These are phyloP conservation scores for Spathaspora gorwiae DNA, from an alignment of 805 yeast genomes.

Conservation along the genomic window DNA sequence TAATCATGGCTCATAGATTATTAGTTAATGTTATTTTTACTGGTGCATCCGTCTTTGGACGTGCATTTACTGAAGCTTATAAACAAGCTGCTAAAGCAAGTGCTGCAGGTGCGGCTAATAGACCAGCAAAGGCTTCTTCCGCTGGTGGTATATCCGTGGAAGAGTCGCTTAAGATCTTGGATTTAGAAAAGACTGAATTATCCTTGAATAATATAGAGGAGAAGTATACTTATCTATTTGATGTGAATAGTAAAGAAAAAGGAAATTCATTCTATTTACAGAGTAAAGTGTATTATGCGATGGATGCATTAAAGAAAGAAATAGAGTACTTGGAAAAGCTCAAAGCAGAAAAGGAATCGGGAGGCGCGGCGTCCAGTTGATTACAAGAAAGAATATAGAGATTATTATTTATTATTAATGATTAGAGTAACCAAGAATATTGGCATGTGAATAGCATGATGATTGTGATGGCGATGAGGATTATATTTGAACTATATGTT, in stretches of 20 bases:
- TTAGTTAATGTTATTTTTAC: constrained; percentile 85
- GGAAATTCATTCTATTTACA: constrained; percentile 96
- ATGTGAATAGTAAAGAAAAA: constrained; percentile 86
- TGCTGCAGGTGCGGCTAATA: constrained; percentile 55
- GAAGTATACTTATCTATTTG: constrained; percentile 78
- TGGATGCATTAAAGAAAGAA: constrained; percentile 84
- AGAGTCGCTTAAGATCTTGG: constrained; percentile 88
- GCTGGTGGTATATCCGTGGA: constrained; percentile 77
- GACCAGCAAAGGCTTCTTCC: constrained; percentile 45
- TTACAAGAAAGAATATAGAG: neutral
- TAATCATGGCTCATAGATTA: constrained; percentile 78
- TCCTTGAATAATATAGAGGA: constrained; percentile 55
- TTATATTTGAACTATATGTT: too few species aligned
- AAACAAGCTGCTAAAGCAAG: constrained; percentile 93
- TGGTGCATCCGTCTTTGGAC: constrained; percentile 93
- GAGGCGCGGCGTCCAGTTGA: neutral
- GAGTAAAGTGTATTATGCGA: constrained; percentile 88
- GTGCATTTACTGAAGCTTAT: constrained; percentile 95
- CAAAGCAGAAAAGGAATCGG: constrained; percentile 21
- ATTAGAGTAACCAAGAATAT: too few species aligned
- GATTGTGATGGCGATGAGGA: too few species aligned
- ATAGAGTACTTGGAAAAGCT: constrained; percentile 52
- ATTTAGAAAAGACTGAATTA: constrained; percentile 59
- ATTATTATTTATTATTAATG: too few species aligned
- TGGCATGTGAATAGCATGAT: too few species aligned